Evolutionary conservation across 805 yeast species (phyloP).

Genomic region (Danielia reshetovae): DNA sequence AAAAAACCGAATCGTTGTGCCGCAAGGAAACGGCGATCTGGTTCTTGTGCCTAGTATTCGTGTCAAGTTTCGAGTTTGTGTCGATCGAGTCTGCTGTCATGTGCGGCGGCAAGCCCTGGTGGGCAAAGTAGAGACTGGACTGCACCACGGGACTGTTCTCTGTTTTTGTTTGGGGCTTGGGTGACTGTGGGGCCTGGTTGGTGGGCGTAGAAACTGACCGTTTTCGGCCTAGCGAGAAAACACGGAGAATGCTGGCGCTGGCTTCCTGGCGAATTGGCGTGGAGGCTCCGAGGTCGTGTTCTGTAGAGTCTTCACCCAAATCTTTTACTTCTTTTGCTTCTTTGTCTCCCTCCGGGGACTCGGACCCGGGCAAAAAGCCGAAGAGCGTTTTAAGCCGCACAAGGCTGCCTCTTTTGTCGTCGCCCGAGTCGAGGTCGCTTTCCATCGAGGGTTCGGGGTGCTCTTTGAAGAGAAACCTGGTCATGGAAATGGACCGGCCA

Average conservation of each 20-base stretch:
- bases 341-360: constrained; percentile 5
- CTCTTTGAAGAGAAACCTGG: constrained; percentile 24
- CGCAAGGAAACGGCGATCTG: constrained; percentile 34
- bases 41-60: constrained; percentile 8
- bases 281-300: background rate
- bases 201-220: constrained; percentile 9
- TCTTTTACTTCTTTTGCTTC: background rate
- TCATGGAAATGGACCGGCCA: constrained; percentile 24
- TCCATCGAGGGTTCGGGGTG: constrained; percentile 9
- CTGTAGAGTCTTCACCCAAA: background rate
- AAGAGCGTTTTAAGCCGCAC: constrained; percentile 8
- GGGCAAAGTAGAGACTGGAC: constrained; percentile 50
- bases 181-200: constrained; percentile 12
- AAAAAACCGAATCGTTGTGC: constrained; percentile 35
- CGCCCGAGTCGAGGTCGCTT: constrained; percentile 3
- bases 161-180: constrained; percentile 6
- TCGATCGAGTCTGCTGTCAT: constrained; percentile 19
- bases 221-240: constrained; percentile 8
- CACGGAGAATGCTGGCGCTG: constrained; percentile 5
- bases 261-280: background rate
- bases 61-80: constrained; percentile 11
- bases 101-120: constrained; percentile 59
- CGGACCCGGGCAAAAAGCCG: constrained; percentile 7
- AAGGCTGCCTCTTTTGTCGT: constrained; percentile 5
- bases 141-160: constrained; percentile 23